Base-by-base conservation (phyloP, 768 basidiomycete species). In the Serendipita sp. region DNA sequence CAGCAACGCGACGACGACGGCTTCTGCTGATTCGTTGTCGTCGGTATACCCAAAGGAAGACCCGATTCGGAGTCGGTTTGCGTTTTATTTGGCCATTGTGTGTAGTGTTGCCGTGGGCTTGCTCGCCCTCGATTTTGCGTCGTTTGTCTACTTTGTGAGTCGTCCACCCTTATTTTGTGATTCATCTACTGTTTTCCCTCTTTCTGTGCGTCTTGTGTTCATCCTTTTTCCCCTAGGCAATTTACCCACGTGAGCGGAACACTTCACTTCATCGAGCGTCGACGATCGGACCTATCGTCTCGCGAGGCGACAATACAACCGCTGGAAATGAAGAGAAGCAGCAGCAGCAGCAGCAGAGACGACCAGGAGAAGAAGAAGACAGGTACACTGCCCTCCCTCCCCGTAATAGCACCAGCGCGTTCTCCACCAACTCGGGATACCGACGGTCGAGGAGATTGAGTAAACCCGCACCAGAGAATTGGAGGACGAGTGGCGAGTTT, bases 131-230 rank as follows among this genome's bases (percentile, higher is more conserved):
- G 53, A 58, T 33, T 24, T n/a, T 11, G 53, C 53, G 1, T 17
- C 22, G 17, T 58, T 58, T n/a, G 17, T 58, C 24, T 58, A 58
- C 2, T 58, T 58, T n/a, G 53, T 58, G 31, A 58, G n/a, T 48
- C 45, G n/a, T 48, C 45, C n/a, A n/a, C n/a, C n/a, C n/a, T n/a
- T n/a, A n/a, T 48, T 9, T 48, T 28, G 9, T 48, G 2, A 28
- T 42, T 20, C 42, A 42, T 42, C 9, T 2, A 28, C 45, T 48
- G 45, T 9, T 9, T 1, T 48, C 5, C 9, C 9, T n/a, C 7
- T 1, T 48, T 48, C 17, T 3, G n/a, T n/a, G 45, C 20, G 20
- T 48, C 9, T 48, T 48, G 42, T 42, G 42, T 20, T 42, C 13
- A 42, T 48, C 9, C 45, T 48, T 7, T 48, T 28, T 7, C n/a